Evolutionary conservation across 441 rosid genomes (phyloP), one percentile per base, ranked within the genome.

Genomic region (Pelargonium myrrhifolium): DNA sequence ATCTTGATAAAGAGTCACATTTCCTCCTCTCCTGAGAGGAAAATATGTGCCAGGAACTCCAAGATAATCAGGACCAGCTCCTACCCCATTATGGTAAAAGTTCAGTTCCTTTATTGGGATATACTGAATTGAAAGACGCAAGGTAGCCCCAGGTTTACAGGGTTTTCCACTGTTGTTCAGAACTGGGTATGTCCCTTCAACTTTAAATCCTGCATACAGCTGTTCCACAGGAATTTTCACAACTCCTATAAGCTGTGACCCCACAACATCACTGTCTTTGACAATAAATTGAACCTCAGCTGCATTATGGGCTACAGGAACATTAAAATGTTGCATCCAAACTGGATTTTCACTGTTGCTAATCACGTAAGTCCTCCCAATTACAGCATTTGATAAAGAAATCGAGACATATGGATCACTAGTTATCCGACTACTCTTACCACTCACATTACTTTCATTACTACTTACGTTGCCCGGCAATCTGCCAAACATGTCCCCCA

Each of bases 21-120:
- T 79, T 67, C 93, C 94, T 43, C 98, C 94, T 83, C 86, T 89
- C 70, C 99, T 80, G 55, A 92, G 89, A 4, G 99, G 99, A 76
- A 92, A 94, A 77, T 94, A 94, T 55, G 99, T 92, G 61, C 86
- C 96, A 62, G 93, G 94, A 53, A 92, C 98, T 22, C 99, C 99
- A 15, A 69, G 65, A 77, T 88, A 85, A 59, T 86, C 83, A 68
- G 98, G 97, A 68, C 97, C 99, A 0, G 87, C 86, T 65, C 98
- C 98, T 9, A 94, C 93, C 31, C 98, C 98, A n/a, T 78, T 77
- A 65, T 83, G 89, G 76, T 92, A 87, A 66, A 78, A 65, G 79
- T 87, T 83, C 43, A 89, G 77, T 58, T 78, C 74, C 53, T 86
- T 86, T 77, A 89, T 85, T 0, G 97, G 93, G 4, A 78, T 81